Evolutionary conservation across 116 monocot genomes (phyloP), one percentile per base, ranked within the genome.

Genomic region (Papilionanthe hybrid): DNA sequence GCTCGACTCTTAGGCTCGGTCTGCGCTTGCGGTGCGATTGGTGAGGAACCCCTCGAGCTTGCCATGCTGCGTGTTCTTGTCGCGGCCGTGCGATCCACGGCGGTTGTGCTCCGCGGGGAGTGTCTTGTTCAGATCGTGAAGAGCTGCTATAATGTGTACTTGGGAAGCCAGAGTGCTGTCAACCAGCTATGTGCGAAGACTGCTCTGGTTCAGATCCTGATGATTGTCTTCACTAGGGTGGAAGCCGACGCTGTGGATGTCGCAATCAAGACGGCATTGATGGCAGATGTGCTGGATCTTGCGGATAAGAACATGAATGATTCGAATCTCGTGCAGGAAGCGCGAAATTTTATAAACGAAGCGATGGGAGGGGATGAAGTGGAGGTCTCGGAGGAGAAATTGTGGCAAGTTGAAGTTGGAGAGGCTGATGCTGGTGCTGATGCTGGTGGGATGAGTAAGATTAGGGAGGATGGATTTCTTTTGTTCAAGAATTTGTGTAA

Each of bases 401-500:
- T 20, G 17, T 78, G 5, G 41, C 41, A 23, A 3, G 25, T 41
- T 75, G 42, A 49, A 25, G 80, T 79, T 42, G 82, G 72, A 25
- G 83, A 44, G 55, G 41, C 17, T 58, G 65, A 68, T 65, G 79
- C 22, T 5, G 63, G 15, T 4, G 77, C 29, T 45, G 77, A 45
- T 19, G 43, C 75, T 15, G 66, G 19, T 49, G 87, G 75, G n/a
- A 23, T 82, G 83, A 92, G 91, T 72, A 90, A 83, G 83, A 89
- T 92, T 28, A 86, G 93, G 78, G 95, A 99, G 57, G 99, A 99
- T 83, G 99, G 92, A 2, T 58, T 99, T 12, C 86, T 88, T 28
- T 78, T 99, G 37, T 99, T 99, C 79, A 95, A 86, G 89, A 95
- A 89, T 76, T 74, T 99, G 73, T 99, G 99, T 67, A 95, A 92